Percentiles rank a stretch among this genome's conserved stretches.
Conservation (phyloP, 1,284 basidiomycete genomes). For the Tylopilus orsonianus region DNA sequence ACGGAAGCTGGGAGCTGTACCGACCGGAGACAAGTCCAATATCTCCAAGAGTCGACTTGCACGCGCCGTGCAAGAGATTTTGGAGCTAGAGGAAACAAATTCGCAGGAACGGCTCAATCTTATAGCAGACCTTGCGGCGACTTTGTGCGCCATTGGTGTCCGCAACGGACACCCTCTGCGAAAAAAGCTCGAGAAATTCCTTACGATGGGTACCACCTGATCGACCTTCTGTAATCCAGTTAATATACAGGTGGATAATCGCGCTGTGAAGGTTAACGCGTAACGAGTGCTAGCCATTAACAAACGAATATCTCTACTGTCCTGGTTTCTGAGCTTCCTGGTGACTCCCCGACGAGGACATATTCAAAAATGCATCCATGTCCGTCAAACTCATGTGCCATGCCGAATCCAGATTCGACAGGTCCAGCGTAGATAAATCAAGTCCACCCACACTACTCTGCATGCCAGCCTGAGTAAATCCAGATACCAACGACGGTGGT, state of each 20-base stretch:
- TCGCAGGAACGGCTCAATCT: conserved; percentile 44
- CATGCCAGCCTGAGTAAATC: conserved; percentile 27
- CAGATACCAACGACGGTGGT: conserved; percentile 41
- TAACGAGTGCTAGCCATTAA: background rate
- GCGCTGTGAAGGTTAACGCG: background rate
- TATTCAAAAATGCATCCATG: conserved; percentile 33
- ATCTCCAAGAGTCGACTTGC: conserved; percentile 63
- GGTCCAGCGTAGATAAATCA: conserved; percentile 43
- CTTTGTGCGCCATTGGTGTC: conserved; percentile 55
- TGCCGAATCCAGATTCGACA: conserved; percentile 40
- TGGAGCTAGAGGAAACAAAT: conserved; percentile 52
- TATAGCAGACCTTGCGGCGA: conserved; percentile 49
- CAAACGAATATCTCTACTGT: conserved; percentile 9
- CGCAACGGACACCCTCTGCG: conserved; percentile 62
- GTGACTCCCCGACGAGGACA: conserved; percentile 23
- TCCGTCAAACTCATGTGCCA: conserved; percentile 38
- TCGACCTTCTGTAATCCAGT: conserved; percentile 6
- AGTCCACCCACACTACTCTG: conserved; percentile 30
- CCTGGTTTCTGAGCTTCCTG: conserved; percentile 30
- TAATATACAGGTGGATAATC: conserved; percentile 8
- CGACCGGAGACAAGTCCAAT: conserved; percentile 37
- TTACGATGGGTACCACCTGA: conserved; percentile 17
- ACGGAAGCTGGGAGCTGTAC: conserved; percentile 38
- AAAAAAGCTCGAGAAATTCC: conserved; percentile 61
- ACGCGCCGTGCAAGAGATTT: conserved; percentile 60